Evolutionary conservation across 2,329 filamentous ascomycete genomes (phyloP), one percentile per base, ranked within the genome.

Genomic region (Coleophoma eucalyptorum): DNA sequence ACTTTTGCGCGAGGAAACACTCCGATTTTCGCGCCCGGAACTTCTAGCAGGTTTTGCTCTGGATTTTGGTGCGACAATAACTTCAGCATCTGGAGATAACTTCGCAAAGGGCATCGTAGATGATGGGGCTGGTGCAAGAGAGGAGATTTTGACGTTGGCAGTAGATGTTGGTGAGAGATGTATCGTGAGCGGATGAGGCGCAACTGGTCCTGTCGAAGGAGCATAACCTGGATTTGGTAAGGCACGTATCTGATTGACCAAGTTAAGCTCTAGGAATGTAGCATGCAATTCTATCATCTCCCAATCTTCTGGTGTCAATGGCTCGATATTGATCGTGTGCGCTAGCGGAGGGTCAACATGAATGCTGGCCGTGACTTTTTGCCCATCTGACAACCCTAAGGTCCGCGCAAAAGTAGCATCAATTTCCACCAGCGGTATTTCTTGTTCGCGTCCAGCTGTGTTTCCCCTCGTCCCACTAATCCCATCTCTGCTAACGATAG

Each of bases 261-360:
- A 84, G 68, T 99, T 97, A 57, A 97, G 78, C 66, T 99, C 94
- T 46, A 99, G 77, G 65, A 97, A 99, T 15, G 87, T 94, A 5
- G 94, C 94, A 73, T 99, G 94, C 2, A 99, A 76, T 69, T 99
- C 94, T 61, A 99, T 97, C 62, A 97, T 96, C 71, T 99, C 94
- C 94, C 94, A 99, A 67, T 99, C 94, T 52, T 95, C 90, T 1
- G 93, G 84, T 0, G 94, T 97, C 62, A 97, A 72, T 33, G 94
- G 94, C 67, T 99, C 95, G 61, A 99, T 97, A 66, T 97, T 91
- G 69, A 99, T 87, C 2, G 92, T 97, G 68, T 97, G 90, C 45
- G 91, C 90, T 57, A 94, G 73, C 2, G 92, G 91, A 45, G 93
- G 93, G 66, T 99, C 91, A 56, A 97, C 73, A 68, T 99, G 94